phyloP scores from a whole-genome alignment of 805 yeast species.

The Ogataea thermomethanolica region DNA sequence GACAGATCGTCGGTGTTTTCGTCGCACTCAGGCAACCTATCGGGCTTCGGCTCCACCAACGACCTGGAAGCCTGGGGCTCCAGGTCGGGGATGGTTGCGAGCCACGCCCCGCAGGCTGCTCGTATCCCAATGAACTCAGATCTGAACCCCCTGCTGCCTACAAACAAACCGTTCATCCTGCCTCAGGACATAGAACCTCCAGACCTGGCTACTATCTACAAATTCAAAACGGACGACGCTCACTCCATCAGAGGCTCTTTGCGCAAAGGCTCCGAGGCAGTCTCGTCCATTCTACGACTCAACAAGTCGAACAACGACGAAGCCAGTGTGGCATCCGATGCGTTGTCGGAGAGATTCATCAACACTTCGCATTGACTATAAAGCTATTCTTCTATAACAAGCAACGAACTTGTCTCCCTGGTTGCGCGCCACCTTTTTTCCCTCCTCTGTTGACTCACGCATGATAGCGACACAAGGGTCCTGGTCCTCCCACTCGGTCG shows the following conservation, averaged over 20 bases:
- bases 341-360: constrained; percentile 29
- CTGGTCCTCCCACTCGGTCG: constrained; percentile 70
- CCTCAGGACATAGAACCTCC: constrained; percentile 36
- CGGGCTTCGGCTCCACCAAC: constrained; percentile 15
- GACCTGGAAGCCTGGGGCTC: constrained; percentile 21
- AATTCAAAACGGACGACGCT: constrained; percentile 33
- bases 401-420: constrained; percentile 85
- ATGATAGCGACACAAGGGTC: constrained; percentile 84
- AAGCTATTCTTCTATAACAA: constrained; percentile 73
- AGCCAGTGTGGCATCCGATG: constrained; percentile 23
- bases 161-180: constrained; percentile 21
- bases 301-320: constrained; percentile 21
- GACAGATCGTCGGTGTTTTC: constrained; percentile 41
- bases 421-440: constrained; percentile 91
- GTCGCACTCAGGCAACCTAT: constrained; percentile 16
- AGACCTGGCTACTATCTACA: constrained; percentile 33
- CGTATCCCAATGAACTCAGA: constrained; percentile 24
- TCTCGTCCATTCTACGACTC: constrained; percentile 32
- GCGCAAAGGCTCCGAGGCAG: constrained; percentile 42
- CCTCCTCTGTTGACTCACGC: constrained; percentile 95
- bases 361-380: constrained; percentile 39
- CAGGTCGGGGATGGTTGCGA: constrained; percentile 11
- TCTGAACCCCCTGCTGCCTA: constrained; percentile 11
- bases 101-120: constrained; percentile 22
- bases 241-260: constrained; percentile 37